phyloP scores from a whole-genome alignment of 768 basidiomycete genomes.

The Collybia nuda region DNA sequence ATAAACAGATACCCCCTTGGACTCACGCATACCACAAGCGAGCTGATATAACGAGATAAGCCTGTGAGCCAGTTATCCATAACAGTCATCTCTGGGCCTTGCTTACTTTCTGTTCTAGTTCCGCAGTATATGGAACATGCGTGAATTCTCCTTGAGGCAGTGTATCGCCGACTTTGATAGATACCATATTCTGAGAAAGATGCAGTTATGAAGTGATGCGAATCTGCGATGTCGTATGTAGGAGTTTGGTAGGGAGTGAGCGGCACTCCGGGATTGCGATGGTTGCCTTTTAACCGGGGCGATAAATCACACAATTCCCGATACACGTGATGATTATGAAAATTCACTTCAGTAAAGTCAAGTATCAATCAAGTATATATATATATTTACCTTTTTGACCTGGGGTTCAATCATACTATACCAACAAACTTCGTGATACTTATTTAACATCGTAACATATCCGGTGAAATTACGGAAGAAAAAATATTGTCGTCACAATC shows the following conservation, averaged over 20 bases:
- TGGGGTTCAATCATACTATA: not conserved
- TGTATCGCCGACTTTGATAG: constrained; percentile 35
- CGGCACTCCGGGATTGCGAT: not conserved
- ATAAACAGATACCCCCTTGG: too few relatives aligned
- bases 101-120: constrained; percentile 61
- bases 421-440: not conserved
- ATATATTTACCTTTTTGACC: too few relatives aligned
- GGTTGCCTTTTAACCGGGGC: too few relatives aligned
- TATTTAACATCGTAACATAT: too few relatives aligned
- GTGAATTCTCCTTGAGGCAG: constrained; percentile 40
- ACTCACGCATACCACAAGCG: constrained; percentile 67
- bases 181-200: constrained; percentile 19
- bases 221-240: too few relatives aligned
- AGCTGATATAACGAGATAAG: constrained; percentile 31
- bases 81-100: not conserved
- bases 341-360: not conserved
- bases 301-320: not conserved
- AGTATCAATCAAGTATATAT: too few relatives aligned
- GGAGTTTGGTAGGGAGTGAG: not conserved
- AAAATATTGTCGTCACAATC: too few relatives aligned
- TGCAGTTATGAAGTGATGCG: not conserved
- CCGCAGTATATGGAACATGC: constrained; percentile 60
- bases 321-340: not conserved
- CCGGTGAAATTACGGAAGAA: too few relatives aligned
- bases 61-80: not conserved